Conservation (phyloP, 306 rosid species). For the Hippophae gyantsensis region DNA sequence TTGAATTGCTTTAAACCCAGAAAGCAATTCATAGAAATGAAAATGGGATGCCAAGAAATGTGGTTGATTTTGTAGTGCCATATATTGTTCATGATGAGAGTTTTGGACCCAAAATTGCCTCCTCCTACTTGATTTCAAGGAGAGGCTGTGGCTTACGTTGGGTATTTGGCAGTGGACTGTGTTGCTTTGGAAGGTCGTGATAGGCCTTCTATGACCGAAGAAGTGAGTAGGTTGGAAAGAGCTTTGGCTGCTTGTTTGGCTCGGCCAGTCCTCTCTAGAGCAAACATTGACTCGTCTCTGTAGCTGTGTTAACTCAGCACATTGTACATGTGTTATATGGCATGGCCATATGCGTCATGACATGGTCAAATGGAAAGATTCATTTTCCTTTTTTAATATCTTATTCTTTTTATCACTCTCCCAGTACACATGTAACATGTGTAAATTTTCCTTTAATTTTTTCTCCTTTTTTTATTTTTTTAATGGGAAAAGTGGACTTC, state of each 20-base stretch:
- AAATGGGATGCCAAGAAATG: constrained; percentile 61
- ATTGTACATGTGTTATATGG: too few relatives aligned
- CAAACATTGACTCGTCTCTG: too few relatives aligned
- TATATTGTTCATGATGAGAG: constrained; percentile 54
- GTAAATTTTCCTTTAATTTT: too few relatives aligned
- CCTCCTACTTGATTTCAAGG: constrained; percentile 72
- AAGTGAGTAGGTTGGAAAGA: constrained; percentile 47
- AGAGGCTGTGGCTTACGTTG: constrained; percentile 65
- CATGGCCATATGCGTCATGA: too few relatives aligned
- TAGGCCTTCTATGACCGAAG: constrained; percentile 55
- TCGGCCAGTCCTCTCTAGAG: constrained; percentile 24
- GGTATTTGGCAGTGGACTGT: constrained; percentile 76
- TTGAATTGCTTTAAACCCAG: constrained; percentile 52
- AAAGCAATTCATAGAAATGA: constrained; percentile 67
- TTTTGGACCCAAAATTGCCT: constrained; percentile 51
- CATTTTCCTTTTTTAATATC: too few relatives aligned
- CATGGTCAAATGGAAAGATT: too few relatives aligned
- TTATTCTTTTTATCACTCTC: too few relatives aligned
- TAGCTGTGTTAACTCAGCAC: too few relatives aligned
- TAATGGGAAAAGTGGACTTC: too few relatives aligned
- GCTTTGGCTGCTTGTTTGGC: constrained; percentile 59
- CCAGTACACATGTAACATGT: too few relatives aligned
- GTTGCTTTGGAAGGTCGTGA: constrained; percentile 49
- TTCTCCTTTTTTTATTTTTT: too few relatives aligned
- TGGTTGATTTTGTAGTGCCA: constrained; percentile 72